These are phyloP conservation scores for Thalassiosira profunda DNA, from an alignment of 108 stramenopile species.

Conservation along the genomic window DNA sequence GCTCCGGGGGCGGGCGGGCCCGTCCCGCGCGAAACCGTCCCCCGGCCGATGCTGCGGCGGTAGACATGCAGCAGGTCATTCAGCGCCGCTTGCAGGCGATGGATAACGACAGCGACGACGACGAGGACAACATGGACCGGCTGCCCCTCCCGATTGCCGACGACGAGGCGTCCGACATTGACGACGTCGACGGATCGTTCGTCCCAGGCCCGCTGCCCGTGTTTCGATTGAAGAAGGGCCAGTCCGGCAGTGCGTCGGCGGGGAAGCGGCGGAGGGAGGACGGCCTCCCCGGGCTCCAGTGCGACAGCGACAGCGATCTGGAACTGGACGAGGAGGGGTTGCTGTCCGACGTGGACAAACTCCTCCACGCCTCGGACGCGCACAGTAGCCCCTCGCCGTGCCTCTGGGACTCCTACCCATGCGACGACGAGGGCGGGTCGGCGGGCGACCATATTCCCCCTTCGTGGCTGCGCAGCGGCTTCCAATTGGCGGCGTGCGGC, in stretches of 20 bases:
- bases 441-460: slow-evolving; percentile 25
- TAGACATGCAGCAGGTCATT: neutral
- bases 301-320: slow-evolving; percentile 16
- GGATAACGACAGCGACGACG: neutral
- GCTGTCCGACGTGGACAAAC: slow-evolving; percentile 20
- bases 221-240: slow-evolving; percentile 19
- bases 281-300: neutral
- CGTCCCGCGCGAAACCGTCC: neutral
- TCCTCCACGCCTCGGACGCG: slow-evolving; percentile 8
- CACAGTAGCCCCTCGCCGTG: slow-evolving; percentile 17
- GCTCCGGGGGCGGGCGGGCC: neutral
- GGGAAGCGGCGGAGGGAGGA: slow-evolving; percentile 27
- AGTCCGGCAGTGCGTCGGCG: neutral
- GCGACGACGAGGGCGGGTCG: slow-evolving; percentile 28
- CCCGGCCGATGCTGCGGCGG: too few species aligned
- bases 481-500: slow-evolving; percentile 33
- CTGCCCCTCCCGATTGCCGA: neutral
- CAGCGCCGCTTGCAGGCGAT: neutral
- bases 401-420: slow-evolving; percentile 24
- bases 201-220: slow-evolving; percentile 20
- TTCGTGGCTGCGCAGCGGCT: slow-evolving; percentile 45
- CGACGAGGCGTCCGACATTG: slow-evolving; percentile 27
- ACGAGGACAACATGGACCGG: neutral
- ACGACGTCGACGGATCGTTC: slow-evolving; percentile 21
- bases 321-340: slow-evolving; percentile 14